Conservation (phyloP, 1,284 basidiomycete species). For the Cutaneotrichosporon cyanovorans region DNA sequence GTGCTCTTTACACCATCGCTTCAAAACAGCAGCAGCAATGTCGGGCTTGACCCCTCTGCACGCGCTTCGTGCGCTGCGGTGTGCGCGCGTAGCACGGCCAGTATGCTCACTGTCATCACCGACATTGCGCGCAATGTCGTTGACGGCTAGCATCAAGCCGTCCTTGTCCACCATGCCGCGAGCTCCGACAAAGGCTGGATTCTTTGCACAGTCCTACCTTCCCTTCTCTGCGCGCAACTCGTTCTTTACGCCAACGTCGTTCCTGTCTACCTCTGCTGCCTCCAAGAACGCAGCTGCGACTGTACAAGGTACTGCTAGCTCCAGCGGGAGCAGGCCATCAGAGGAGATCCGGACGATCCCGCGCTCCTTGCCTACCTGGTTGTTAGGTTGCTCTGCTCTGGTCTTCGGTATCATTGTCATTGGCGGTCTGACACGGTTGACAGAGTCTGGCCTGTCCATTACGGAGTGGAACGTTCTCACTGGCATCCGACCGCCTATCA, state of each 20-base stretch:
- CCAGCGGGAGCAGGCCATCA: slow-evolving; percentile 14
- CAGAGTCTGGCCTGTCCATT: slow-evolving; percentile 95
- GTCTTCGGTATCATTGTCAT: slow-evolving; percentile 91
- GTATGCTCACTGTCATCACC: too few relatives aligned
- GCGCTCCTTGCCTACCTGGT: slow-evolving; percentile 67
- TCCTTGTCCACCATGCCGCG: too few relatives aligned
- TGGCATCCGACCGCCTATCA: slow-evolving; percentile 77
- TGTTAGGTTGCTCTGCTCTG: slow-evolving; percentile 71
- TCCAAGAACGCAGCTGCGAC: too few relatives aligned
- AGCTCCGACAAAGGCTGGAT: not conserved
- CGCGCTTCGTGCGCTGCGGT: slow-evolving; percentile 9
- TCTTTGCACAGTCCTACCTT: slow-evolving; percentile 17
- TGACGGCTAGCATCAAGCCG: too few relatives aligned
- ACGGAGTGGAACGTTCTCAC: slow-evolving; percentile 96
- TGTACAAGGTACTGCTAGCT: not conserved
- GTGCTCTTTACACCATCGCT: too few relatives aligned
- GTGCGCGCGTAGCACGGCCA: not conserved
- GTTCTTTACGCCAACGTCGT: slow-evolving; percentile 14
- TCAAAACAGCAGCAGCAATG: too few relatives aligned
- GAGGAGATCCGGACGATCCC: slow-evolving; percentile 56
- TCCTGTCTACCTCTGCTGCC: slow-evolving; percentile 6
- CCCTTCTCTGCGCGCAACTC: slow-evolving; percentile 6
- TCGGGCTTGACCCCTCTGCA: too few relatives aligned
- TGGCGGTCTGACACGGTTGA: slow-evolving; percentile 91
- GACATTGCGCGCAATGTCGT: too few relatives aligned